phyloP scores from a whole-genome alignment of 495 filamentous ascomycete genomes.

The Tetracladium marchalianum region DNA sequence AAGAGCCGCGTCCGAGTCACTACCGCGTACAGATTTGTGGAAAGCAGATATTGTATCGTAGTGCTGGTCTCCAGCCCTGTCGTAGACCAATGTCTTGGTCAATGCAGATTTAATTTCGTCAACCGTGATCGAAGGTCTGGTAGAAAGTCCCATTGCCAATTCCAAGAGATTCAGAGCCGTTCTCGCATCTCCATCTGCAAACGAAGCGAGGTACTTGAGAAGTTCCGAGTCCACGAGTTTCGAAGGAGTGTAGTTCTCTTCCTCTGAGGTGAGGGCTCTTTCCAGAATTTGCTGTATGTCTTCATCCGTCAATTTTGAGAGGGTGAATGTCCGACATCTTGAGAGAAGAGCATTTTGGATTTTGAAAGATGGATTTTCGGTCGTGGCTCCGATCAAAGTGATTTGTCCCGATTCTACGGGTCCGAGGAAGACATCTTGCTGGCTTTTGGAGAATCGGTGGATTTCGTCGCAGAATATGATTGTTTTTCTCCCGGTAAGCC shows the following conservation, averaged over 20 bases:
- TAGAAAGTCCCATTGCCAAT: slow-evolving; percentile 55
- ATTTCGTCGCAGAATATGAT: slow-evolving; percentile 99
- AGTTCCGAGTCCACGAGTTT: slow-evolving; percentile 68
- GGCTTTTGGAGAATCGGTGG: slow-evolving; percentile 83
- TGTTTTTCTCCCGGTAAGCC: slow-evolving; percentile 76
- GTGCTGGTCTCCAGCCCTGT: slow-evolving; percentile 89
- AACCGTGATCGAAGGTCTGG: slow-evolving; percentile 34
- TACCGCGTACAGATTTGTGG: slow-evolving; percentile 89
- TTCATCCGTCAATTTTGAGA: slow-evolving; percentile 59
- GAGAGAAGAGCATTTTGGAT: slow-evolving; percentile 81
- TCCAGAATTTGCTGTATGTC: slow-evolving; percentile 63
- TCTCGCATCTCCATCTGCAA: slow-evolving; percentile 84
- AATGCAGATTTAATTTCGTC: slow-evolving; percentile 67
- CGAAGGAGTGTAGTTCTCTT: slow-evolving; percentile 34
- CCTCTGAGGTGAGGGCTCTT: slow-evolving; percentile 50
- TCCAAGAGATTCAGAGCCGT: slow-evolving; percentile 90
- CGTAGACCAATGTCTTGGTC: slow-evolving; percentile 88
- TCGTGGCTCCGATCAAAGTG: slow-evolving; percentile 90
- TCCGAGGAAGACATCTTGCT: slow-evolving; percentile 92
- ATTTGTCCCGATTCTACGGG: slow-evolving; percentile 88
- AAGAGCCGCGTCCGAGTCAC: slow-evolving; percentile 73
- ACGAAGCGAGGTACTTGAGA: slow-evolving; percentile 68
- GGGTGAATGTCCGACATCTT: slow-evolving; percentile 81
- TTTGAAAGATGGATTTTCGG: slow-evolving; percentile 95
- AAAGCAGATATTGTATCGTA: slow-evolving; percentile 95